A percentile compares a stretch with the other conserved stretches of the same genome.
Evolutionary conservation across 1,139 yeast genomes (phyloP).

Genomic region (Kodamaea anthophila): DNA sequence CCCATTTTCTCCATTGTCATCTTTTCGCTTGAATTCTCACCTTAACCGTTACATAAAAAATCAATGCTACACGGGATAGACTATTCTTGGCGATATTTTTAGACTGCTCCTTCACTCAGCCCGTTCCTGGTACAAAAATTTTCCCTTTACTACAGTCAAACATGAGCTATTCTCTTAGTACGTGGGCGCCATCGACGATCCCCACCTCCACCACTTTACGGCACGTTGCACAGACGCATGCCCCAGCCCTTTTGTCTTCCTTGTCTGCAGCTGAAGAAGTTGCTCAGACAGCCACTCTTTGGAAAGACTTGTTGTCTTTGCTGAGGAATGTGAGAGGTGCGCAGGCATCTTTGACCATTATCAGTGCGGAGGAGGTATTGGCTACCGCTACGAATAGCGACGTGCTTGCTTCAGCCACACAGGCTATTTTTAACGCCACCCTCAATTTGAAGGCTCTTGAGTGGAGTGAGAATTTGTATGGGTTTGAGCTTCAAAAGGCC

Average conservation of each 20-base stretch:
- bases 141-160: too few species aligned
- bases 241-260: conserved; percentile 13
- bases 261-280: conserved; percentile 2
- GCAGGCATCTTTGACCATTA: conserved; percentile 30
- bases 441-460: conserved; percentile 27
- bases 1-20: too few species aligned
- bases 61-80: too few species aligned
- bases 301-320: conserved; percentile 12
- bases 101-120: too few species aligned
- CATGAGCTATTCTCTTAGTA: not conserved
- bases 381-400: conserved; percentile 34
- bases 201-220: conserved; percentile 17
- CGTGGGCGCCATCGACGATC: conserved; percentile 11
- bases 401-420: conserved; percentile 24
- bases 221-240: conserved; percentile 17
- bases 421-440: conserved; percentile 26
- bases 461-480: conserved; percentile 23
- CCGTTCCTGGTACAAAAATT: too few species aligned
- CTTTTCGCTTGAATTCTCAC: too few species aligned
- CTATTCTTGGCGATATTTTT: too few species aligned
- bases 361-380: conserved; percentile 27
- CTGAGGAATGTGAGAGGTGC: conserved; percentile 28
- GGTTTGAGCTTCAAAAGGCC: conserved; percentile 17
- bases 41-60: too few species aligned
- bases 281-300: conserved; percentile 17